Base-by-base conservation (phyloP, 768 basidiomycete species). In the Royoungia palumana region DNA sequence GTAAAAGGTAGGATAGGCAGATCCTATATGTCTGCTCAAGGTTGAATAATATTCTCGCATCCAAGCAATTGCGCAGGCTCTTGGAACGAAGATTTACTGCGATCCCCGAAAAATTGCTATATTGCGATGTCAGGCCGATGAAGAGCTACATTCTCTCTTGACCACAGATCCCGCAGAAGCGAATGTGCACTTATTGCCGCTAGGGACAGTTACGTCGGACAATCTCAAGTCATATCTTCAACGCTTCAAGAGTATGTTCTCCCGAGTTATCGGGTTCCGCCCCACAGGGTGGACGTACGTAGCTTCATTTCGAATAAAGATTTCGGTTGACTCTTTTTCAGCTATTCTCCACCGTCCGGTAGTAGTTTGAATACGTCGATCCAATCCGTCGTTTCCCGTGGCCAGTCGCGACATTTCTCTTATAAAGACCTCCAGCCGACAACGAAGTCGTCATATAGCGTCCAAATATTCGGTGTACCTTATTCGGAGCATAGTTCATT, bases 401-500 rank as follows among this genome's bases (percentile, higher is more conserved):
- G 85, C 38, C 84, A 88, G 54, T 74, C 79, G 46, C 76, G 77
- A 51, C 72, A 76, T 16, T 98, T 90, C 71, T 84, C 83, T 4
- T 76, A 81, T 46, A 70, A 81, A 19, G 78, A 87, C 63, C 74
- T 95, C 14, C 79, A 76, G 36, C 78, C 82, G 19, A 80, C 78
- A 59, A 78, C 81, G 37, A 89, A 88, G 50, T 89, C 91, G 11
- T 86, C 85, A 14, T 56, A 80, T 14, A 68, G 72, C 27, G 66
- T 88, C 38, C 85, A 86, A 69, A 72, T 96, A 36, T 91, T 85
- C 60, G 87, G 89, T 44, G 83, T 90, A 46, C 88, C 85, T 10
- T 98, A 98, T 63, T 97, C 94, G 6, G 96, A 98, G 63, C 95
- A 98, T 65, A 92, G 89, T 27, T 93, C 89, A 28, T 97, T 97